A percentile compares a stretch with the other conserved stretches of the same genome.
These are phyloP conservation scores for Trichophyton equinum DNA, from an alignment of 2,329 filamentous ascomycete genomes.

Conservation along the genomic window DNA sequence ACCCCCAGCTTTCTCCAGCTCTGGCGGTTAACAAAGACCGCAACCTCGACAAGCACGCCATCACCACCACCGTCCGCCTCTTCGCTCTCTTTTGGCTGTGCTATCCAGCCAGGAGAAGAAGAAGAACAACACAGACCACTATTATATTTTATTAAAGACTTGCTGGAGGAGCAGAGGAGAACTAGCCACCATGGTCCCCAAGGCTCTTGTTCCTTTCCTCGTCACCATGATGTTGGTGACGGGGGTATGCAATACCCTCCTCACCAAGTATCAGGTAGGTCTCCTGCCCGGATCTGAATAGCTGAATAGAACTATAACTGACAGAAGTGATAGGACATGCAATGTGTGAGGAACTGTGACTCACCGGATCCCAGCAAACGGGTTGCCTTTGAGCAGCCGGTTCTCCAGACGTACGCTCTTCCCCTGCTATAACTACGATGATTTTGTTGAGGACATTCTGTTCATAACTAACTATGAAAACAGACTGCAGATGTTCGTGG, in stretches of 20 bases:
- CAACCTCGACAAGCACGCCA: background rate
- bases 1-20: background rate
- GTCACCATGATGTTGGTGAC: conserved; percentile 95
- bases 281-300: background rate
- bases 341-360: conserved; percentile 87
- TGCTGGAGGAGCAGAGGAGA: background rate
- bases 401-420: conserved; percentile 61
- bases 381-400: conserved; percentile 78
- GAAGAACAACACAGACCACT: background rate
- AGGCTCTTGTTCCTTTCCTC: conserved; percentile 64
- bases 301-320: conserved; percentile 70
- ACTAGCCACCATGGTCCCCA: conserved; percentile 49
- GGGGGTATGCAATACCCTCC: conserved; percentile 88
- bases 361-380: conserved; percentile 52
- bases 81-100: background rate
- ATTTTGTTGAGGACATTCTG: background rate
- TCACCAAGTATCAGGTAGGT: conserved; percentile 87
- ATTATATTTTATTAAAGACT: background rate
- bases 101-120: background rate
- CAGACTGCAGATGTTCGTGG: conserved; percentile 85
- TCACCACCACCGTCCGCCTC: background rate
- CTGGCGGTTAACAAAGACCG: background rate
- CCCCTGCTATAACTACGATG: background rate
- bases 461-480: background rate
- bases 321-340: conserved; percentile 56